These are phyloP conservation scores for Hordeum vulgare DNA, from an alignment of 176 grass and related monocot species.

Conservation along the genomic window DNA sequence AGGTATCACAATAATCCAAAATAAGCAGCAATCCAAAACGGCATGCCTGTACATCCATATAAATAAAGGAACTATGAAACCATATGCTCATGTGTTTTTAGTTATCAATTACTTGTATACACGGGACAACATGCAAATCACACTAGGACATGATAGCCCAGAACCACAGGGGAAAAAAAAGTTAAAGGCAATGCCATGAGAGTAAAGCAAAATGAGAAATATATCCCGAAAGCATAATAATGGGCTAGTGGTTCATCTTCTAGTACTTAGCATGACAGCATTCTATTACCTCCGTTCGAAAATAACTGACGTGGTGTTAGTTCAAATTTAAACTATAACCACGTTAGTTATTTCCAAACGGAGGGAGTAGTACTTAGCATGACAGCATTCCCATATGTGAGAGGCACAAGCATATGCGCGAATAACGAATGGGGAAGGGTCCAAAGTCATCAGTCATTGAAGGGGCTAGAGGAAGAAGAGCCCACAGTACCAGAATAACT, in stretches of 20 bases:
- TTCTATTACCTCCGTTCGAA: background rate
- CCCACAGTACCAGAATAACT: background rate
- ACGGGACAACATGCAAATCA: background rate
- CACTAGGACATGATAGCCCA: background rate
- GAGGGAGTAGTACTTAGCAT: background rate
- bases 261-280: too few species aligned
- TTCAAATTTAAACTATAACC: too few species aligned
- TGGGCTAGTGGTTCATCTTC: background rate
- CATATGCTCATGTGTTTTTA: background rate
- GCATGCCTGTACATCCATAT: too few species aligned
- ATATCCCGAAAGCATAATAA: background rate
- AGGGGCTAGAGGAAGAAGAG: background rate
- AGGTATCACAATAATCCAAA: background rate
- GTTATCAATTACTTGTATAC: background rate
- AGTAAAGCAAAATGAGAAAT: background rate
- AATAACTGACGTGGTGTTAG: too few species aligned
- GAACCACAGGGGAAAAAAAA: background rate
- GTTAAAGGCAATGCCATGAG: background rate
- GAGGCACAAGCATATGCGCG: background rate
- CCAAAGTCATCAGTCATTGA: background rate
- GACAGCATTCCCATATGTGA: background rate
- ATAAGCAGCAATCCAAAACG: background rate
- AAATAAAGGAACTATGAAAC: background rate
- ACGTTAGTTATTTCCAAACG: too few species aligned
- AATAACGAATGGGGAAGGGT: background rate